These are phyloP conservation scores for Bipolaris victoriae DNA, from an alignment of 2,329 filamentous ascomycete species.

Conservation along the genomic window DNA sequence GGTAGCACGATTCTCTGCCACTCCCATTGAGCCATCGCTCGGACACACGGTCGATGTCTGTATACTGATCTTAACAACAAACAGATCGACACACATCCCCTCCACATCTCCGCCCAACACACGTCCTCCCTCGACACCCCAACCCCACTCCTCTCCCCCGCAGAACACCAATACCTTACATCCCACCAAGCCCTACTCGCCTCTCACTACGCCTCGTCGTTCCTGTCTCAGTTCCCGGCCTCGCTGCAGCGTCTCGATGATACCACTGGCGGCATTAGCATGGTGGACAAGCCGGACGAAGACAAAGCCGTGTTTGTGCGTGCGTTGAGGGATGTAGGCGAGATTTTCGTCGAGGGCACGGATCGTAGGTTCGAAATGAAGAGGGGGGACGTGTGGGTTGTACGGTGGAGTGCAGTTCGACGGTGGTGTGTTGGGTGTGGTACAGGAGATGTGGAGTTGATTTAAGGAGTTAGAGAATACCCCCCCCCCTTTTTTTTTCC, in stretches of 20 bases:
- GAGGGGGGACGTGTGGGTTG: slow-evolving; percentile 64
- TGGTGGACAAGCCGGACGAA: slow-evolving; percentile 87
- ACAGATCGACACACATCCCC: slow-evolving; percentile 76
- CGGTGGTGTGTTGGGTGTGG: slow-evolving; percentile 62
- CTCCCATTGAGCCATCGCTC: no score
- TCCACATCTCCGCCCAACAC: slow-evolving; percentile 69
- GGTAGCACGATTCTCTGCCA: background rate
- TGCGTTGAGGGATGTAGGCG: slow-evolving; percentile 66
- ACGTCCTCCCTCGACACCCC: slow-evolving; percentile 56
- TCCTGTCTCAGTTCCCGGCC: slow-evolving; percentile 80
- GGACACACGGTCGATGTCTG: no score
- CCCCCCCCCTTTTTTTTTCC: no score
- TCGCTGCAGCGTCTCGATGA: slow-evolving; percentile 86
- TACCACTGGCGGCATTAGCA: slow-evolving; percentile 84
- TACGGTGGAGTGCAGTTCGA: slow-evolving; percentile 63
- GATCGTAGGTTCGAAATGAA: slow-evolving; percentile 58
- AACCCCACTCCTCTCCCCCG: slow-evolving; percentile 65
- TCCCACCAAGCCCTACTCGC: slow-evolving; percentile 85
- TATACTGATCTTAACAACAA: no score
- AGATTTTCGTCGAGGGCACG: slow-evolving; percentile 64
- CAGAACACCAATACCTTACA: slow-evolving; percentile 82
- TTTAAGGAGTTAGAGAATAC: slow-evolving; percentile 40
- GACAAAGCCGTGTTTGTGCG: slow-evolving; percentile 86
- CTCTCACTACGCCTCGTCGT: slow-evolving; percentile 83
- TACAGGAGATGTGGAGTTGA: slow-evolving; percentile 74